A percentile compares a stretch with the other conserved stretches of the same genome.
Conservation (phyloP, 2,329 filamentous ascomycete species). For the Coleophoma crateriformis region DNA sequence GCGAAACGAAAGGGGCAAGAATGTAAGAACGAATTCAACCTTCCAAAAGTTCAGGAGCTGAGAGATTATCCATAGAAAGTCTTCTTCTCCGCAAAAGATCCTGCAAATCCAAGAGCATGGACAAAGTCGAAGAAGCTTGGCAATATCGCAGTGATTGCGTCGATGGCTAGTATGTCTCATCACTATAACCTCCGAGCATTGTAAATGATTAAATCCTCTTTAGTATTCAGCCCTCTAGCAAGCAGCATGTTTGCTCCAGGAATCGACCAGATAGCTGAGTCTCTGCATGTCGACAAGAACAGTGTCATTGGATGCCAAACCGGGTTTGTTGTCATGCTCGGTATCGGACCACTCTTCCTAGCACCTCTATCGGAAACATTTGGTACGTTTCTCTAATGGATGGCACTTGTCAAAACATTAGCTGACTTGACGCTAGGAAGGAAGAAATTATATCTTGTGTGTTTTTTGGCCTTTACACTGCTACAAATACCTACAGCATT, state of each 20-base stretch:
- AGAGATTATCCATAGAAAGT: background rate
- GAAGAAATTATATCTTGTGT: slow-evolving; percentile 25
- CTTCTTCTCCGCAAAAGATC: slow-evolving; percentile 11
- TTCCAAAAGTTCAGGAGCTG: too few relatives aligned
- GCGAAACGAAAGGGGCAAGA: background rate
- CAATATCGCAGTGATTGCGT: slow-evolving; percentile 19
- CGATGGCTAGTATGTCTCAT: slow-evolving; percentile 17
- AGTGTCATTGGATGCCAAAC: slow-evolving; percentile 52
- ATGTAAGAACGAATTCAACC: background rate
- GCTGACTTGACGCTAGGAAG: slow-evolving; percentile 21
- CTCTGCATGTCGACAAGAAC: slow-evolving; percentile 38
- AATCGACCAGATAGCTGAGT: slow-evolving; percentile 38
- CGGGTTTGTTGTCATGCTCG: slow-evolving; percentile 17
- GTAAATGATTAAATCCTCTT: background rate
- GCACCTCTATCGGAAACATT: slow-evolving; percentile 51
- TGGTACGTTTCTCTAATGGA: slow-evolving; percentile 23
- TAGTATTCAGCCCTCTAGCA: slow-evolving; percentile 27
- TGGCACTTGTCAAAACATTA: too few relatives aligned
- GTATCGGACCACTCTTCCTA: slow-evolving; percentile 4
- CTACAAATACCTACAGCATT: slow-evolving; percentile 47
- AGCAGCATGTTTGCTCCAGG: slow-evolving; percentile 41
- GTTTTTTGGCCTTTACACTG: slow-evolving; percentile 26
- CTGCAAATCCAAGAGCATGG: slow-evolving; percentile 17
- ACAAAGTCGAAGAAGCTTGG: slow-evolving; percentile 16
- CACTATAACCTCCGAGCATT: background rate